Conservation (phyloP, 495 filamentous ascomycete species). For the Penicillium riverlandense region DNA sequence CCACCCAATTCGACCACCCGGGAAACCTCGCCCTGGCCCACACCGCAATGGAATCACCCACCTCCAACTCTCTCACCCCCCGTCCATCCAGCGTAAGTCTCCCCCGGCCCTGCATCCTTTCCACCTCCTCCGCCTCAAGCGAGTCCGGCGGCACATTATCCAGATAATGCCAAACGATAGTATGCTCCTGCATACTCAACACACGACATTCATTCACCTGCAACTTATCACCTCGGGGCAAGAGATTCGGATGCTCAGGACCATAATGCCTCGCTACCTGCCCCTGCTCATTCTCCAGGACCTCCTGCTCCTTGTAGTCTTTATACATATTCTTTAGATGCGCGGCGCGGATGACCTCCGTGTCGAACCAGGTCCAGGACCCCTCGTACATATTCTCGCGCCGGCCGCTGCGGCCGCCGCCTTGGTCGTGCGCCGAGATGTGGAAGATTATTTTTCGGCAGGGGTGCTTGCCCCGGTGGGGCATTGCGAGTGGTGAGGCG, state of each 20-base stretch:
- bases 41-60: conserved; percentile 60
- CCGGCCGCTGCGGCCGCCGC: conserved; percentile 25
- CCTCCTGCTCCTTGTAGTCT: conserved; percentile 9
- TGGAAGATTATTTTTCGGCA: conserved; percentile 57
- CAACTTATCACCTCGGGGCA: conserved; percentile 34
- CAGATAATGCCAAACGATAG: conserved; percentile 52
- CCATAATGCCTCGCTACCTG: conserved; percentile 12
- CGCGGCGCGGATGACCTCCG: conserved; percentile 32
- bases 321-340: conserved; percentile 16
- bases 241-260: conserved; percentile 28
- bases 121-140: conserved; percentile 29
- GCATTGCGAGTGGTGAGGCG: conserved; percentile 16
- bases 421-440: conserved; percentile 61
- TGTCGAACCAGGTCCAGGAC: conserved; percentile 70
- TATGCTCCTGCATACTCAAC: conserved; percentile 25
- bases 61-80: conserved; percentile 47
- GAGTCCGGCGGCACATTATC: conserved; percentile 41
- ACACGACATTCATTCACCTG: conserved; percentile 45
- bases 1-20: conserved; percentile 53
- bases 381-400: conserved; percentile 41
- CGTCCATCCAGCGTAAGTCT: conserved; percentile 46
- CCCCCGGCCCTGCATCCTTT: conserved; percentile 40
- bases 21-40: conserved; percentile 59
- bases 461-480: conserved; percentile 31
- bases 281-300: conserved; percentile 9